Base-by-base conservation (phyloP, 352 stramenopile genomes). In the Blastocystis sp. region DNA sequence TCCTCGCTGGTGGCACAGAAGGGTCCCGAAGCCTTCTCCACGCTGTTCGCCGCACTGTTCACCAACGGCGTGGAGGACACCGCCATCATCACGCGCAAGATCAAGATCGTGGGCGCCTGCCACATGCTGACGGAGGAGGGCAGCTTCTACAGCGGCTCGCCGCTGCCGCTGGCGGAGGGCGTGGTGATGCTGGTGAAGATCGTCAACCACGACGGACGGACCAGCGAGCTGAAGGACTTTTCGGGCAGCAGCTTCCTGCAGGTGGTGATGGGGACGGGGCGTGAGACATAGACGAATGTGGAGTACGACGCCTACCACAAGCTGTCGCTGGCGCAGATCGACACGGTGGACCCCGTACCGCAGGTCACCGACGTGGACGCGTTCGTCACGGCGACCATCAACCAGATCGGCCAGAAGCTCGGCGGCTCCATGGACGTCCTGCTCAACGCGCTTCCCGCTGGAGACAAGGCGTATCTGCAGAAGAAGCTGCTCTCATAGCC, bases 231-330 rank as follows among this genome's bases (percentile, higher is more conserved):
- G 6, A 7, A 14, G 48, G 14, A 57, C 48, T 7, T 28, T 9
- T 11, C 10, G 43, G 40, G 45, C 21, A 45, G 10, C 21, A 52
- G 40, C 3, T 74, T 74, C 40, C 21, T 43, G 64, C 17, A 74
- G 34, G 64, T 74, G 40, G 34, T 21, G 48, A 4, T 11, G 21
- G 21, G 3, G 9, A 3, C 57, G n/a, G 42, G 57, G 3, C 54
- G 61, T 63, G 24, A 70, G 9, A 3, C 19, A 24, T 61, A 84
- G 38, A 84, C 17, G 34, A 45, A 24, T 68, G 74, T 84, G 74
- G 74, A 84, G 40, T 84, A 84, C 45, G 74, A 84, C 48, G 74
- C 74, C 1, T 84, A 70, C n/a, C 74, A 84, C 54, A 84, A 84
- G 61, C n/a, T 84, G 38, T 84, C 74, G 42, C 74, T 84, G 19